Evolutionary conservation across 495 filamentous ascomycete genomes (phyloP), one percentile per base, ranked within the genome.

Genomic region (Staphylotrichum longicolle): DNA sequence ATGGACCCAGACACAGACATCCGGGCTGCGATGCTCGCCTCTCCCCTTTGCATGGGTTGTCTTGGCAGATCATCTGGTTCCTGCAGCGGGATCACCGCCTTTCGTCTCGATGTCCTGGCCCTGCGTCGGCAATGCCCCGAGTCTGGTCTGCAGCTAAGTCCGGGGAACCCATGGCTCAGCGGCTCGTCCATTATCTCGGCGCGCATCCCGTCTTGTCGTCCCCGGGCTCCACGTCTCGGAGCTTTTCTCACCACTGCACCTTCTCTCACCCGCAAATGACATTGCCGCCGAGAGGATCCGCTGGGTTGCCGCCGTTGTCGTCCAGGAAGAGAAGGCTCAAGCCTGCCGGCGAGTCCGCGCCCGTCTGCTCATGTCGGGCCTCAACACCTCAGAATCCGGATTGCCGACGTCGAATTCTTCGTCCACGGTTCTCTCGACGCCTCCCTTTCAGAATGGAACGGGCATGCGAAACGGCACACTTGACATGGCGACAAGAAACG

Each of bases 151-250:
- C 45, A 27, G n/a, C 14, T 7, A 5, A 63, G 66, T 64, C 66
- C 54, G 69, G 69, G 66, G 64, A 65, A 67, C 27, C 44, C 54
- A 62, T 67, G 66, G 49, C 60, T 44, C 37, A 60, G 47, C 61
- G 66, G 66, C 63, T 58, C 53, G 53, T 49, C 58, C 64, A 62
- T 63, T 67, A 67, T 68, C 65, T 69, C 64, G 66, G 54, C 58
- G 46, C 20, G 50, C 40, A 51, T 66, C 61, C 68, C 66, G 34
- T 58, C 63, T 55, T 37, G 39, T 56, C 9, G 54, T 60, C 35
- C 54, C 58, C 50, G 37, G 58, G 10, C 8, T 48, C 48, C n/a
- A 60, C 39, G 42, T 53, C 48, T 37, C 10, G 5, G 14, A 20
- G 15, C 8, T 47, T 10, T 20, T 53, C 34, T n/a, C 14, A 27